Conservation (phyloP, 768 basidiomycete genomes). For the Tulasnella sp. region DNA sequence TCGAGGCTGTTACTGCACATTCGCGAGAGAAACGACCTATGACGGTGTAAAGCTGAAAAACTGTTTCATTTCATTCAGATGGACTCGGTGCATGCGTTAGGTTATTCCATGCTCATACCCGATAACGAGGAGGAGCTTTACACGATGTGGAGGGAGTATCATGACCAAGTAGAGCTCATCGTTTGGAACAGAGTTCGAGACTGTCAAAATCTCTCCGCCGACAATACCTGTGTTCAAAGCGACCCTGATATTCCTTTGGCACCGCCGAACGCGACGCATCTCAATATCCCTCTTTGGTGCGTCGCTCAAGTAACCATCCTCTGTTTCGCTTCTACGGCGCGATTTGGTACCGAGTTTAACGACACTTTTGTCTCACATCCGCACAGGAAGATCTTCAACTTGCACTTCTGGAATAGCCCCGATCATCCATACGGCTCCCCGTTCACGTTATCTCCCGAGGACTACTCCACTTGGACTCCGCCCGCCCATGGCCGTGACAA, state of each 20-base stretch:
- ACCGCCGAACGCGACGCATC: background rate
- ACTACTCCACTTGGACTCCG: background rate
- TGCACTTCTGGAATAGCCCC: conserved; percentile 5
- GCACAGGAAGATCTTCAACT: conserved; percentile 11
- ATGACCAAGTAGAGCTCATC: background rate
- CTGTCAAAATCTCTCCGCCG: background rate
- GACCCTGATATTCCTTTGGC: background rate
- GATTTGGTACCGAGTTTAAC: background rate
- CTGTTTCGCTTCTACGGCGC: no score
- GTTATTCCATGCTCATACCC: conserved; percentile 1
- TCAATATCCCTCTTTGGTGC: conserved; percentile 1
- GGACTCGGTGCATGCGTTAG: background rate
- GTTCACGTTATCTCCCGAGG: conserved; percentile 13
- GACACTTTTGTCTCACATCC: background rate
- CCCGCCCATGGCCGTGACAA: background rate
- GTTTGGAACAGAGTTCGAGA: conserved; percentile 2
- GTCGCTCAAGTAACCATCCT: background rate
- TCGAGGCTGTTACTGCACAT: background rate
- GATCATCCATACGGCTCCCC: background rate
- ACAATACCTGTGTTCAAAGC: background rate
- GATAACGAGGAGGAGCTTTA: background rate
- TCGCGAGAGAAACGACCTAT: background rate
- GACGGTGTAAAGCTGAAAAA: no score
- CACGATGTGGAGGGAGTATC: conserved; percentile 2
- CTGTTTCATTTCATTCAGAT: no score